Evolutionary conservation across 805 yeast genomes (phyloP), one percentile per base, ranked within the genome.

Genomic region (Kregervanrija delftensis): DNA sequence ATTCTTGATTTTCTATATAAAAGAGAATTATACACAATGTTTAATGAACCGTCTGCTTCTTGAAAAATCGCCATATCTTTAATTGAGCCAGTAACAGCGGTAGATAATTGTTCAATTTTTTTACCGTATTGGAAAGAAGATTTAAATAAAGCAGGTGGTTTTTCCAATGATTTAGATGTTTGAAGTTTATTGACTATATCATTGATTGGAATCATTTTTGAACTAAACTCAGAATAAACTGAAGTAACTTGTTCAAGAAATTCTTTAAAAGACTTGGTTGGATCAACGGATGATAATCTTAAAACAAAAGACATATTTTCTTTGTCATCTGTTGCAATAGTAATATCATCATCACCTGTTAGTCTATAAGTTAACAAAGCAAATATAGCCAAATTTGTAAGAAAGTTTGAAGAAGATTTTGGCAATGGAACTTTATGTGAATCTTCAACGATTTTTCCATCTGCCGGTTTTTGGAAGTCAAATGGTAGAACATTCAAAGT

Each of bases 341-440:
- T 81, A 41, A 93, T 81, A 56, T 91, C 97, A 52, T 91, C 97
- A 61, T 91, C 98, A 17, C 97, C 98, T 2, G 96, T 84, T 39
- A 87, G 69, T 58, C 98, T 73, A 64, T 76, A 83, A 34, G 87
- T 72, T 46, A 91, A 71, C 1, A 83, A 78, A 17, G 83, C 77
- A 66, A 81, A 86, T 1, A 76, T 76, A 13, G 96, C 69, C 49
- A 87, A 69, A 0, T 81, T 80, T 12, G 76, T 63, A 9, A 69
- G 58, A 60, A 83, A 86, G 30, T 54, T 55, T 3, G 53, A 52
- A 1, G 30, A 14, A 5, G 28, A 22, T 8, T 22, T 11, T 10
- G 41, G 47, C 17, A 47, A 22, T 11, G 22, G 12, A 13, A 52
- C 41, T 13, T 34, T 15, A 8, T 35, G 12, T 35, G 72, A 69